Evolutionary conservation across 768 basidiomycete genomes (phyloP), one percentile per base, ranked within the genome.

Genomic region (Boletellus sp.): DNA sequence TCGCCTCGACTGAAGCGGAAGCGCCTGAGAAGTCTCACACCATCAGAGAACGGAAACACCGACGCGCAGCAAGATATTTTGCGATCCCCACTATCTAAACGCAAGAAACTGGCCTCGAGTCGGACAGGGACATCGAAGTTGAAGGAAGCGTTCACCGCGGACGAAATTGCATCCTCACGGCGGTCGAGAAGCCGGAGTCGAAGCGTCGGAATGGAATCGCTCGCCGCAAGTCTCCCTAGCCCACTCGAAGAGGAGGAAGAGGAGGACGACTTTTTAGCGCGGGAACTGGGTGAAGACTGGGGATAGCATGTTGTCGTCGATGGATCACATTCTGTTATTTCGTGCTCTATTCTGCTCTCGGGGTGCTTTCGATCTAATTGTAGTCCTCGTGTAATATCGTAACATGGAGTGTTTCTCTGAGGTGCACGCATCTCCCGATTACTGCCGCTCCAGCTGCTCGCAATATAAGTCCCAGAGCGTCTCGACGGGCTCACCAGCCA

Each of bases 241-340:
- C 56, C 61, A 3, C 66, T 73, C 0, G 78, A 75, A 0, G 80
- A 78, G 4, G 78, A 77, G 2, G 78, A 75, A 0, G 81, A 81
- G 1, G 77, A 78, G 2, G 86, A 43, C 36, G 87, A 90, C 63
- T 89, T 89, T 63, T 71, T 90, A n/a, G 82, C 87, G n/a, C 76
- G 83, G 34, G 89, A 86, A 61, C 72, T 90, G 56, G 85, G 81
- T 62, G 85, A 85, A 63, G 87, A 89, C 52, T 80, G 77, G 80
- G 84, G 86, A 79, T 90, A 83, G 68, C 57, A 15, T 33, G 11
- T 42, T 44, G 4, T 16, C 4, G 22, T 24, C 31, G 28, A 46
- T 53, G 33, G 41, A 45, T 44, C 13, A 19, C 50, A 32, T 45
- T 38, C 42, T n/a, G 9, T 32, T 19, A 6, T 20, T 20, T 43